Percentiles rank a stretch among this genome's conserved stretches.
These are phyloP conservation scores for Zymoseptoria crescenta DNA, from an alignment of 2,329 filamentous ascomycete genomes.

Conservation along the genomic window DNA sequence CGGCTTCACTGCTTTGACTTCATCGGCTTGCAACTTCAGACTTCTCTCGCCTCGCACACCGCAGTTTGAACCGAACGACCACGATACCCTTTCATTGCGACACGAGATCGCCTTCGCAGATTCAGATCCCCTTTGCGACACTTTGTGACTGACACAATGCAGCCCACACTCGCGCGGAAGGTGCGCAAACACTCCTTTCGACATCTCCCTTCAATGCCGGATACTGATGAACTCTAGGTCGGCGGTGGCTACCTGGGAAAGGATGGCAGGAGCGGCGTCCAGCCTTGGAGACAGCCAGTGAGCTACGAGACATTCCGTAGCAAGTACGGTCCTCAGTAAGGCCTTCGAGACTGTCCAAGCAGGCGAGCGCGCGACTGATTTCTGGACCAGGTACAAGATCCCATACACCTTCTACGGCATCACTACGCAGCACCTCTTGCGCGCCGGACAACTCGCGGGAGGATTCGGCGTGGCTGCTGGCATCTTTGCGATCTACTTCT, in stretches of 20 bases:
- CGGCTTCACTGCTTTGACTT: background rate
- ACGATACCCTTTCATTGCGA: background rate
- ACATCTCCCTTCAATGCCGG: background rate
- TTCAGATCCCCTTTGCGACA: background rate
- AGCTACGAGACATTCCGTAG: constrained; percentile 47
- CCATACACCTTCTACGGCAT: constrained; percentile 44
- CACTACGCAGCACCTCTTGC: constrained; percentile 32
- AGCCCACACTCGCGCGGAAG: constrained; percentile 23
- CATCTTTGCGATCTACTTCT: constrained; percentile 56
- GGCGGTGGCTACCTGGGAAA: constrained; percentile 3
- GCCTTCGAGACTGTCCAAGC: constrained; percentile 8
- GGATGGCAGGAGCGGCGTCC: constrained; percentile 14
- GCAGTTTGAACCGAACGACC: background rate
- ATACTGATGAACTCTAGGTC: background rate
- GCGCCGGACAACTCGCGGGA: constrained; percentile 41
- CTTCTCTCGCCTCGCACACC: background rate
- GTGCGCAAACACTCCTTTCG: constrained; percentile 9
- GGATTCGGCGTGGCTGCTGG: constrained; percentile 51
- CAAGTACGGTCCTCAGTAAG: constrained; percentile 52
- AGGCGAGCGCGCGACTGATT: constrained; percentile 1
- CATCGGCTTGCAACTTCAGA: background rate
- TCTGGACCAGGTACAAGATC: constrained; percentile 41
- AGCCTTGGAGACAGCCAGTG: constrained; percentile 30
- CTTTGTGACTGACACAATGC: constrained; percentile 14
- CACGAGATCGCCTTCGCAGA: background rate